Evolutionary conservation across 371 early-diverging fungal species (phyloP).

Genomic region (Lichtheimia corymbifera): DNA sequence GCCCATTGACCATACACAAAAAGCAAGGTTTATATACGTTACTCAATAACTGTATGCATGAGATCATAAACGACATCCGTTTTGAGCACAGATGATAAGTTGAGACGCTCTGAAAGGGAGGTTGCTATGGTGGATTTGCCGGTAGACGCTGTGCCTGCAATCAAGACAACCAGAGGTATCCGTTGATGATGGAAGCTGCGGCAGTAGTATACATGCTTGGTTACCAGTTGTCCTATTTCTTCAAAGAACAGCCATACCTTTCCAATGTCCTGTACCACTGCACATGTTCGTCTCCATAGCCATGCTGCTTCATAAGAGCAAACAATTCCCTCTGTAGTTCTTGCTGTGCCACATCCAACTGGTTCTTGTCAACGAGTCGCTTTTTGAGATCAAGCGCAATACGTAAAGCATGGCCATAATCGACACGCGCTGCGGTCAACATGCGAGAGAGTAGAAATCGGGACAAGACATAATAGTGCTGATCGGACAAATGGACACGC

Average conservation of each 20-base stretch:
- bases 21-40: slow-evolving; percentile 2
- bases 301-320: slow-evolving; percentile 27
- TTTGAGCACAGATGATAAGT: slow-evolving; percentile 37
- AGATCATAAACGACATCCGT: slow-evolving; percentile 40
- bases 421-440: slow-evolving; percentile 37
- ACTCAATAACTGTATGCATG: slow-evolving; percentile 36
- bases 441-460: slow-evolving; percentile 40
- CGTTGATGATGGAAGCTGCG: slow-evolving; percentile 39
- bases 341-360: slow-evolving; percentile 30
- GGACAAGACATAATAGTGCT: slow-evolving; percentile 44
- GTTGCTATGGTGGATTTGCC: slow-evolving; percentile 43
- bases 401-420: slow-evolving; percentile 41
- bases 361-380: slow-evolving; percentile 30
- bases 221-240: too few species aligned
- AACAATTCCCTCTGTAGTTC: slow-evolving; percentile 34
- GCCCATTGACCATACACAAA: neutral
- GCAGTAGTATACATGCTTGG: too few species aligned
- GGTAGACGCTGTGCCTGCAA: slow-evolving; percentile 32
- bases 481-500: slow-evolving; percentile 33
- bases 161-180: slow-evolving; percentile 35
- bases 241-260: slow-evolving; percentile 14
- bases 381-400: slow-evolving; percentile 48
- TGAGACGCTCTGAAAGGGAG: slow-evolving; percentile 32
- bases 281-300: slow-evolving; percentile 33
- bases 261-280: slow-evolving; percentile 33